A percentile compares a stretch with the other conserved stretches of the same genome.
Conservation (phyloP, 1,284 basidiomycete genomes). For the Hymenochaete sp. region DNA sequence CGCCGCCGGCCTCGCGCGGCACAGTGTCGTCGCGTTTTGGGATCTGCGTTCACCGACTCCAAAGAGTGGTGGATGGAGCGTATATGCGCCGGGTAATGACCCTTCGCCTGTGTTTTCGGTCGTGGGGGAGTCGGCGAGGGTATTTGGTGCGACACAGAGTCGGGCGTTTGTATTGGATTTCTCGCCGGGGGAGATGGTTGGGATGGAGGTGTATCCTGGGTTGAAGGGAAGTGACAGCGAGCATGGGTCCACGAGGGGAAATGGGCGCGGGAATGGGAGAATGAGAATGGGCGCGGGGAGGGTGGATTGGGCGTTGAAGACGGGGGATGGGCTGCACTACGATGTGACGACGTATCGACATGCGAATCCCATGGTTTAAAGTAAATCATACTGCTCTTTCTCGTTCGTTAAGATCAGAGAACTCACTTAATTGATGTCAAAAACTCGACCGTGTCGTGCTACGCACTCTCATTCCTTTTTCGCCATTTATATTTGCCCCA, state of each 20-base stretch:
- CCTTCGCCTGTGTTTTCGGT: conserved; percentile 65
- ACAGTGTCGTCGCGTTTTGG: conserved; percentile 70
- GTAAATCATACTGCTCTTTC: too few relatives aligned
- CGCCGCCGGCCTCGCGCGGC: conserved; percentile 63
- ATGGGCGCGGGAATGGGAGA: conserved; percentile 23
- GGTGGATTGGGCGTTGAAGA: conserved; percentile 33
- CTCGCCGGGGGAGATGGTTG: conserved; percentile 43
- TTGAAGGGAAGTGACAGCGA: too few relatives aligned
- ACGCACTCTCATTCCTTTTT: too few relatives aligned
- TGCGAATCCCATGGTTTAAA: conserved; percentile 15
- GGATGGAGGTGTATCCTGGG: conserved; percentile 46
- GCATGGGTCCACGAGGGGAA: too few relatives aligned
- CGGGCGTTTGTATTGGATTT: conserved; percentile 71
- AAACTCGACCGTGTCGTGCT: too few relatives aligned
- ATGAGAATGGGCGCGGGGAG: conserved; percentile 26
- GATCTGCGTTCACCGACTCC: conserved; percentile 58
- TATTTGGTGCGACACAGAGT: conserved; percentile 67
- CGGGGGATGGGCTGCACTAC: conserved; percentile 32
- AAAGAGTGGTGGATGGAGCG: conserved; percentile 58
- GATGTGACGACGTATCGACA: conserved; percentile 37
- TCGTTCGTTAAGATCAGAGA: too few relatives aligned
- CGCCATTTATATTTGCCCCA: too few relatives aligned
- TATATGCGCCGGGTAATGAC: conserved; percentile 68
- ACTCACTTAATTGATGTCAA: too few relatives aligned
- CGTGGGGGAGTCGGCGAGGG: conserved; percentile 58